Evolutionary conservation across 2,329 filamentous ascomycete species (phyloP), one percentile per base, ranked within the genome.

Genomic region (Botryotinia narcissicola): DNA sequence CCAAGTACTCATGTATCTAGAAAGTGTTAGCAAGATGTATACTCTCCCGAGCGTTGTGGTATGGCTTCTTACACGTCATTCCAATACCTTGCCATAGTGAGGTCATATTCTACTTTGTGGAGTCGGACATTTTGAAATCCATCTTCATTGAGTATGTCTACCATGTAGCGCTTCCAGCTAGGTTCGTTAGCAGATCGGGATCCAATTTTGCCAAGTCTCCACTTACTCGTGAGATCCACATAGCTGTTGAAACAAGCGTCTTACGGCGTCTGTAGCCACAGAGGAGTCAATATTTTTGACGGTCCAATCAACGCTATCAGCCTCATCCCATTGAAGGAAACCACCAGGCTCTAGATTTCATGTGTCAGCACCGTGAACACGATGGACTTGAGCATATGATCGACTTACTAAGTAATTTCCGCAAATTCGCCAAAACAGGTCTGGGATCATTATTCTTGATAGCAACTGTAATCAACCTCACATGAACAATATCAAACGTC

Each of bases 21-120:
- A 37, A 40, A 25, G 12, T 25, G 59, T 61, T 5, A 61, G 35
- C 59, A 61, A 37, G 20, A 22, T 61, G 22, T 40, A 9, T n/a
- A 37, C 9, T 1, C 35, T 4, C 12, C 0, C 5, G n/a, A 40
- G 10, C 2, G 1, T 12, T 5, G 25, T 61, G 0, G 1, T 25
- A 40, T 8, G 1, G 9, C 16, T 6, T 61, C 32, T 61, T 61
- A 61, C 59, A 61, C 59, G 3, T 61, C 59, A 25, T 61, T 61
- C 59, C 59, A 40, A 37, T n/a, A 61, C 32, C 59, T 61, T n/a
- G 59, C 59, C 59, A 61, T 61, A 1, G 20, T 61, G 2, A 61
- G 22, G 12, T 61, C 35, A 25, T 61, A 61, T 40, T 61, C 35
- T 35, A 61, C 59, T 37, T 40, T 61, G 4, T 40, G 59, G 6